Evolutionary conservation across 2,329 filamentous ascomycete species (phyloP).

Genomic region (Fusarium tuaranense): DNA sequence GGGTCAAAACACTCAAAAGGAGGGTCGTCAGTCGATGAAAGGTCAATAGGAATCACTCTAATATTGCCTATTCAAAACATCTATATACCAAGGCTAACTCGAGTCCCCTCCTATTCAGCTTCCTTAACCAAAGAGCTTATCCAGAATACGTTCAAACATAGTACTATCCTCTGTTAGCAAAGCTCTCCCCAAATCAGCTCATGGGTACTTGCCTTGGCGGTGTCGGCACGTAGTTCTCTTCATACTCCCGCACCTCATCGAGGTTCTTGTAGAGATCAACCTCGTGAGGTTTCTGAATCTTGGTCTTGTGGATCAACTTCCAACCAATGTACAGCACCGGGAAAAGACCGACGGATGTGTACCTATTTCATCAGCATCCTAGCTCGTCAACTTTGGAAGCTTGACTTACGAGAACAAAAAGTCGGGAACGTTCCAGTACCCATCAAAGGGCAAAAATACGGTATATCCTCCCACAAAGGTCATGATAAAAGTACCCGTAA

Average conservation of each 20-base stretch:
- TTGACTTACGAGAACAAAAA: constrained; percentile 77
- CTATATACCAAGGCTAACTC: not conserved
- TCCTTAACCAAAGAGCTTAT: constrained; percentile 32
- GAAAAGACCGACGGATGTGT: constrained; percentile 79
- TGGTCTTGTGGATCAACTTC: constrained; percentile 77
- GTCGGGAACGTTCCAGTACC: constrained; percentile 74
- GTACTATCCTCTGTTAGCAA: constrained; percentile 23
- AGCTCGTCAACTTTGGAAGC: not conserved
- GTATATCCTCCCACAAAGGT: constrained; percentile 80
- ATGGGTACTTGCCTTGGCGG: constrained; percentile 62
- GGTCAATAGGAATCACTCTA: not conserved
- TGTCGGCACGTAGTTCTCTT: constrained; percentile 66
- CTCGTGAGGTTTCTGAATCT: constrained; percentile 65
- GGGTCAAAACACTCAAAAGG: too few relatives aligned
- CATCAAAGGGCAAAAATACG: constrained; percentile 73
- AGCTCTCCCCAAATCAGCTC: not conserved
- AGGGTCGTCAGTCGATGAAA: not conserved
- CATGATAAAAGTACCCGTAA: constrained; percentile 75
- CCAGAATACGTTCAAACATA: constrained; percentile 32
- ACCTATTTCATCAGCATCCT: constrained; percentile 52
- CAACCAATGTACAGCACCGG: constrained; percentile 76
- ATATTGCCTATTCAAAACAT: not conserved
- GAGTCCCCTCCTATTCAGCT: not conserved
- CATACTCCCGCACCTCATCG: constrained; percentile 76
- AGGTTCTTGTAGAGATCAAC: constrained; percentile 73